Conservation (phyloP, 129 eudicot species). For the Tagetes patula region DNA sequence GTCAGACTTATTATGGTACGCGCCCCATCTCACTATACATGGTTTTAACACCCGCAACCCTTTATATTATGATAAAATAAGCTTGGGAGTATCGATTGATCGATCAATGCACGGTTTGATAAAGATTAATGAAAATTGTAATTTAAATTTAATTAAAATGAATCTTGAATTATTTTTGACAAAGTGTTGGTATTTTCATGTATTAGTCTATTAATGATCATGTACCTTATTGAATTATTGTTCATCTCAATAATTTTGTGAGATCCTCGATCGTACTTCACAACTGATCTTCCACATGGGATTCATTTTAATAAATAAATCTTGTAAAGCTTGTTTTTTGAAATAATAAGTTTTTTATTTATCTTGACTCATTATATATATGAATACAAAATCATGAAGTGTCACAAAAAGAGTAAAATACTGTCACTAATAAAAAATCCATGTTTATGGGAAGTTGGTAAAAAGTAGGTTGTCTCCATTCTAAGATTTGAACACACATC, state of each 20-base stretch:
- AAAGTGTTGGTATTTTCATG: conserved; percentile 2
- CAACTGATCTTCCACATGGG: conserved; percentile 26
- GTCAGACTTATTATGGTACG: too few species aligned
- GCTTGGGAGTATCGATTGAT: not conserved
- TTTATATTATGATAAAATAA: not conserved
- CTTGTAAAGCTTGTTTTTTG: not conserved
- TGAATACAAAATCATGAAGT: too few species aligned
- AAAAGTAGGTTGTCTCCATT: too few species aligned
- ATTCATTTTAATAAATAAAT: not conserved
- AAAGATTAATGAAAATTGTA: not conserved
- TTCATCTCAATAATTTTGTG: conserved; percentile 23
- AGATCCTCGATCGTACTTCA: conserved; percentile 25
- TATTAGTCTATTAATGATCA: not conserved
- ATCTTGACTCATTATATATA: too few species aligned
- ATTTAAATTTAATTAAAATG: not conserved
- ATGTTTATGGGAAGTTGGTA: too few species aligned
- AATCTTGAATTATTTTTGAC: not conserved
- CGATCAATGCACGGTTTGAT: not conserved
- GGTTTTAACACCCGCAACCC: not conserved
- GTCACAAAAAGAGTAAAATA: too few species aligned
- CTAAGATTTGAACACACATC: too few species aligned
- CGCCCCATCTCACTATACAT: not conserved
- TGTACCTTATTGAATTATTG: conserved; percentile 21
- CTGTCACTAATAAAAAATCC: too few species aligned
- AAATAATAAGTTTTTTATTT: too few species aligned